Evolutionary conservation across 2,329 filamentous ascomycete species (phyloP), one percentile per base, ranked within the genome.

Genomic region (Pseudogymnoascus sp.): DNA sequence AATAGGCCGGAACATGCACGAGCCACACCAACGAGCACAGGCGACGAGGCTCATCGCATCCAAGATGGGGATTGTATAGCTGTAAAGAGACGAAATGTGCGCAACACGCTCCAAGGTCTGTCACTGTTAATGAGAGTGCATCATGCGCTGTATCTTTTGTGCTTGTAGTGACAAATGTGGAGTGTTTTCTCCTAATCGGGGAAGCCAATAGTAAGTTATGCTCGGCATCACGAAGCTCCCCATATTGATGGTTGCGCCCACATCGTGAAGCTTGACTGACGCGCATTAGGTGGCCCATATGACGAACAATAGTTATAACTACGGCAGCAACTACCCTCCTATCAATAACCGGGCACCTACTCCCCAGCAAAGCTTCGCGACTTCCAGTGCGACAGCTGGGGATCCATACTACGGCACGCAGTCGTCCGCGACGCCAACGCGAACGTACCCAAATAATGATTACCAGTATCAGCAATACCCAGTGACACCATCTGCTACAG

Each of bases 391-490:
- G 19, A 39, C 58, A 25, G 58, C 19, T 39, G 58, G 12, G n/a
- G 45, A 55, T 11, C 58, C 58, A 23, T 60, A 60, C 30, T 38
- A 60, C 39, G 58, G 58, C 12, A 12, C 30, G 9, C 28, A 36
- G 23, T 3, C 58, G 14, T n/a, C 33, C 12, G 58, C 19, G n/a
- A 38, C 58, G 58, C 30, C 33, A 60, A 39, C 33, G 4, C 19
- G 58, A 36, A 36, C 58, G 3, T 60, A 38, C 33, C 12, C 58
- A 38, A 39, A 39, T 60, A 60, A 39, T 39, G 36, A 60, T 39
- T 60, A 60, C 33, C 33, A 60, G 19, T 60, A 60, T 19, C 33
- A 39, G 58, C 58, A 60, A 38, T 38, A 60, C 58, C 58, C 38
- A 58, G 35, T 49, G 14, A 3, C 28, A 16, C 42, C 35, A 19